Percentiles rank a stretch among this genome's conserved stretches.
phyloP scores from a whole-genome alignment of 2,329 filamentous ascomycete species.

The Neoarthrinium moseri region DNA sequence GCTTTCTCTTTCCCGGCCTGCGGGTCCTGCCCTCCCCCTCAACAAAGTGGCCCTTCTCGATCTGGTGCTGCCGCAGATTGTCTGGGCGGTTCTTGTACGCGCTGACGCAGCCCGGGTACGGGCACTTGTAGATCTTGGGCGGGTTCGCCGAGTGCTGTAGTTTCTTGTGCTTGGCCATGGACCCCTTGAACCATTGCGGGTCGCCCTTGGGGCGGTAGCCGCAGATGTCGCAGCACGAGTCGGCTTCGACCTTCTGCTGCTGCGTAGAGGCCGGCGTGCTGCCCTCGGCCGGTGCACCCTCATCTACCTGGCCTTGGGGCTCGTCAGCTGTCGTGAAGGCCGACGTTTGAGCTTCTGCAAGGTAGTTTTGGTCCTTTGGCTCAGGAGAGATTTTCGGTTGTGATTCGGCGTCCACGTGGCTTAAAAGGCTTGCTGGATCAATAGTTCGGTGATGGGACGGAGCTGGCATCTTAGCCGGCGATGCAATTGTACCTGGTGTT shows the following conservation, averaged over 20 bases:
- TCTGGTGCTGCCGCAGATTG: constrained; percentile 55
- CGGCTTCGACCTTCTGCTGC: constrained; percentile 39
- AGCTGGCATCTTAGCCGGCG: too few species aligned
- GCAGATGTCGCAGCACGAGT: constrained; percentile 49
- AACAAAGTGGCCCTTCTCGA: constrained; percentile 56
- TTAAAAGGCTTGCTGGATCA: constrained; percentile 14
- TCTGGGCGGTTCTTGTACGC: constrained; percentile 56
- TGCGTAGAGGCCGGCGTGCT: background rate
- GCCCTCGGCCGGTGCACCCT: background rate
- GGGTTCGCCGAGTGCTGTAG: constrained; percentile 49
- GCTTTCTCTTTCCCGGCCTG: constrained; percentile 48
- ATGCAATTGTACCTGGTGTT: too few species aligned
- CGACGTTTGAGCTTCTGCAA: too few species aligned
- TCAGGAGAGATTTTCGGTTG: constrained; percentile 10
- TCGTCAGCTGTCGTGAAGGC: too few species aligned
- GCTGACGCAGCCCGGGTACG: constrained; percentile 52
- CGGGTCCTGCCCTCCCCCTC: constrained; percentile 32
- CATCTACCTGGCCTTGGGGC: too few species aligned
- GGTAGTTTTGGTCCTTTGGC: constrained; percentile 12
- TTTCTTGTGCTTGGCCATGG: constrained; percentile 59
- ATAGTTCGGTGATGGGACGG: constrained; percentile 9
- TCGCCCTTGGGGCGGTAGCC: constrained; percentile 55
- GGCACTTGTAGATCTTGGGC: constrained; percentile 51
- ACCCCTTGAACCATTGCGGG: constrained; percentile 57
- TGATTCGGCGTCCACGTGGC: constrained; percentile 12